Percentiles rank a stretch among this genome's conserved stretches.
Evolutionary conservation across 805 yeast genomes (phyloP).

Genomic region (Yamadazyma paraphyllophila): DNA sequence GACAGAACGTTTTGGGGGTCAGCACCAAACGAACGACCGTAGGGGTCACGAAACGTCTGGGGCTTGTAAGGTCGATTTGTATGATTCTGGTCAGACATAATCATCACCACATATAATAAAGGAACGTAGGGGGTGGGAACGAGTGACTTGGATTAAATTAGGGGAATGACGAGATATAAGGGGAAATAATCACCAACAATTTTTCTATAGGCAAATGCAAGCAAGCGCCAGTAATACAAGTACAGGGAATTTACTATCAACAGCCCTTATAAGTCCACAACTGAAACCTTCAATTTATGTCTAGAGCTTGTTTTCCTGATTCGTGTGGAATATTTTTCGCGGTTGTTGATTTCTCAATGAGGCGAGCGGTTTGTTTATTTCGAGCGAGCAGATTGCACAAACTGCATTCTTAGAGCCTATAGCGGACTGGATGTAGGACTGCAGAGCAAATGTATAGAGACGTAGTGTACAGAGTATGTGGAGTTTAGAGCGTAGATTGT

Average conservation of each 20-base stretch:
- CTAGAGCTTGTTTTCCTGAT: slow-evolving; percentile 1
- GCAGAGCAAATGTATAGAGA: no score
- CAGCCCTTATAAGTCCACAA: no score
- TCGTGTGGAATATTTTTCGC: slow-evolving; percentile 3
- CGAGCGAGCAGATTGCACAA: no score
- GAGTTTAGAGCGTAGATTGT: no score
- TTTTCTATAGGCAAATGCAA: background rate
- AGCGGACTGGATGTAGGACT: no score
- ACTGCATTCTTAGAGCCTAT: no score
- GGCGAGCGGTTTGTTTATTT: background rate
- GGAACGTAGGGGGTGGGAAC: slow-evolving; percentile 2
- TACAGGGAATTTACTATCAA: no score
- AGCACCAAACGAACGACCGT: background rate
- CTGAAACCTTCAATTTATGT: no score
- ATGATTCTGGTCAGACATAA: slow-evolving; percentile 6
- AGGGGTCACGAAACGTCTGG: no score
- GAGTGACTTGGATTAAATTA: background rate
- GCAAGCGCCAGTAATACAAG: background rate
- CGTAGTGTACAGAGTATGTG: no score
- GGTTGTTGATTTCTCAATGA: slow-evolving; percentile 2
- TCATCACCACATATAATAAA: slow-evolving; percentile 3
- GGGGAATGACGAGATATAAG: background rate
- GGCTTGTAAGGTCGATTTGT: background rate
- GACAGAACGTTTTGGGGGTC: background rate
- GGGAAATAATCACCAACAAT: background rate